Evolutionary conservation across 208 protist genomes (phyloP), one percentile per base, ranked within the genome.

Genomic region (Crithidia expoeki): DNA sequence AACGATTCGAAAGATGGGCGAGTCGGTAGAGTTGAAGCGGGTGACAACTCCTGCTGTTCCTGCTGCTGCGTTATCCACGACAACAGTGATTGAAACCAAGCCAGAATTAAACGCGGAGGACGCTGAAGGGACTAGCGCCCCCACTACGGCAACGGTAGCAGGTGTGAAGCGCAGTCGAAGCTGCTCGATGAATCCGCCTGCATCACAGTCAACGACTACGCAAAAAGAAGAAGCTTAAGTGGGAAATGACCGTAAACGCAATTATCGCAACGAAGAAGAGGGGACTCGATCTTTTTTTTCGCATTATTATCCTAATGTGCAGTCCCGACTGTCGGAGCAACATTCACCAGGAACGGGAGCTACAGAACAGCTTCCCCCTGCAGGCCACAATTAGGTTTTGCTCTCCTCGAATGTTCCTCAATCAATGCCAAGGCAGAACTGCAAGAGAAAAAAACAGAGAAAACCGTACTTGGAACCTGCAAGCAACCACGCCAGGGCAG

Each of bases 101-200:
- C 49, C 14, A 56, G 34, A n/a, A 28, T 1, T 9, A 36, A 5
- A 19, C 2, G 36, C 23, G 34, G 51, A 56, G 14, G 6, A 7
- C 4, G 44, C 9, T 21, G 44, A 21, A 21, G 21, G 14, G 44
- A 4, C 6, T 5, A 52, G 47, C 23, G 7, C 57, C 11, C n/a
- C 60, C 5, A 47, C 7, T 19, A 17, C 42, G 16, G 42, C n/a
- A 17, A 40, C 9, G 5, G 36, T 14, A 12, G 30, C 46, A 1
- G 65, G 65, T n/a, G 33, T 34, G 32, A 67, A 65, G 32, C 59
- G 59, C 11, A 23, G 6, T 2, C 61, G 61, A 5, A 67, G 61
- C 25, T 47, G 34, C 27, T 67, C 61, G 5, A 3, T 47, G 9
- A 67, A 23, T 16, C 61, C 61, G 2, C 30, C 61, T 14, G 33